Evolutionary conservation across 2,329 filamentous ascomycete genomes (phyloP), one percentile per base, ranked within the genome.

Genomic region (Xylaria sp.): DNA sequence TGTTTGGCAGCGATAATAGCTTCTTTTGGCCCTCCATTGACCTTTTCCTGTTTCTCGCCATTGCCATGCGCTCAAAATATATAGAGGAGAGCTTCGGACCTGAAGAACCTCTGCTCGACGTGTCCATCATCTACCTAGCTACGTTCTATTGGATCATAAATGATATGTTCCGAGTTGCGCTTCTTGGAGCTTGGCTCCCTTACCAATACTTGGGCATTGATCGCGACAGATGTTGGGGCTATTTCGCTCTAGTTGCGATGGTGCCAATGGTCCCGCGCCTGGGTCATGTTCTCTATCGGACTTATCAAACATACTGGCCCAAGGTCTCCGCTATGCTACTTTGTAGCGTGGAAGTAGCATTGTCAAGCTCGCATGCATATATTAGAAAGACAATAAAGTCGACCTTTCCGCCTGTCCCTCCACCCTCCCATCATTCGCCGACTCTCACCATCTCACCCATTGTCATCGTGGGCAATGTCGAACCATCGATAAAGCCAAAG

Each of bases 181-280:
- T 69, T 9, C 36, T 67, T 13, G 64, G 48, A 23, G 59, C 36
- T 42, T 69, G 67, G 59, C 67, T 69, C 31, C 64, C 64, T 6
- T 67, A 57, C 11, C 42, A 57, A n/a, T 69, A 67, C n/a, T 10
- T 51, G 15, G 54, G 38, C 53, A 40, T 20, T 9, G 46, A 69
- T 6, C 46, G 17, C 3, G 4, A 1, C 26, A 69, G 48, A 49
- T 69, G 38, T 11, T 58, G 44, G 42, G n/a, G 20, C 0, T 69
- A 69, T 26, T 17, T 54, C 6, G 28, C 38, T 38, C 63, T 66
- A 11, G 54, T 31, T 9, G 11, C 26, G n/a, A 15, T 6, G 23
- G 13, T 56, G 2, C n/a, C 38, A 13, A n/a, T 56, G 15, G 23
- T 28, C 7, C 63, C 62, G 10, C 36, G 46, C 38, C 26, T 68